Evolutionary conservation across 2,329 filamentous ascomycete species (phyloP), one percentile per base, ranked within the genome.

Genomic region (Calonectria naviculata): DNA sequence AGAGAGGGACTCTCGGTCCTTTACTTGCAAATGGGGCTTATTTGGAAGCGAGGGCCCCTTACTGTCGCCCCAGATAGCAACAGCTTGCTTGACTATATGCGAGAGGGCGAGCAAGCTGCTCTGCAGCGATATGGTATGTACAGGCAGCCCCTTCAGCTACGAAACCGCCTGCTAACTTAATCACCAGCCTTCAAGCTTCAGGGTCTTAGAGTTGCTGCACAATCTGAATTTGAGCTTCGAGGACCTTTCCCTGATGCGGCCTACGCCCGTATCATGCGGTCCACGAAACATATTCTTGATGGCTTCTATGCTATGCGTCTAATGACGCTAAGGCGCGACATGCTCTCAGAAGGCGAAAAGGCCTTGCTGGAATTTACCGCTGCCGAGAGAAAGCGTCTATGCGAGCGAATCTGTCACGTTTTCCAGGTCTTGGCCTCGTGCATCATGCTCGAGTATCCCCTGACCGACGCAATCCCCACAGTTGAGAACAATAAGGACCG

Each of bases 271-370:
- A 93, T 98, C 68, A 89, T 98, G 80, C 89, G 90, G 26, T 93
- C 93, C 12, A 98, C 95, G 1, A 92, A 93, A 73, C 92, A 93
- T 64, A 94, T 98, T 83, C 90, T 98, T 5, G 95, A 98, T 82
- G 93, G 94, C 42, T 98, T 99, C 82, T 95, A 98, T 80, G 95
- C 95, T 63, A 98, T 99, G 94, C 97, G 96, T 73, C 90, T 98
- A 13, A 92, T 98, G 73, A 95, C 97, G 42, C 89, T 93, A 79
- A 96, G 95, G 78, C 94, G 96, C 70, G 86, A 92, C 13, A 89
- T 89, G 42, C 89, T 94, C 1, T 95, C 92, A 3, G 90, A 93
- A 29, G 95, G 96, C 5, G 96, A 98, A 84, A 91, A 93, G 67
- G 92, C 93, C 10, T 89, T 98, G 42, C 85, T 99, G 42, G 88